Evolutionary conservation across 192 early-diverging fungal species (phyloP).

Genomic region (Backusella circina): DNA sequence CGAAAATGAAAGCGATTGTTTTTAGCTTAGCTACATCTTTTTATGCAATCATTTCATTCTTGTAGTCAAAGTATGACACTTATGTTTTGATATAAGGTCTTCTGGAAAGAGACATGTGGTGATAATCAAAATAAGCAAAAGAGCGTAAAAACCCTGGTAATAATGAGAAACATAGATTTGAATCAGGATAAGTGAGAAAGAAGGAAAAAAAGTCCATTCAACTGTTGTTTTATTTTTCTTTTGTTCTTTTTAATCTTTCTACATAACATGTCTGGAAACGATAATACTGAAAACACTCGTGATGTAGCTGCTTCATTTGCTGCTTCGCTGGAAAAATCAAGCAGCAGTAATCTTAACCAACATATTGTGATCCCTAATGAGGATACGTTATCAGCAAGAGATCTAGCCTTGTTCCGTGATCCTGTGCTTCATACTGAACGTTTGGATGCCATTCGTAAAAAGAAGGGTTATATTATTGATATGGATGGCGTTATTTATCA

Average conservation of each 20-base stretch:
- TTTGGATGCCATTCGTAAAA: conserved; percentile 29
- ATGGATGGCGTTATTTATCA: conserved; percentile 64
- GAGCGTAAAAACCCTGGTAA: neutral
- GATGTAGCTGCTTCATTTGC: neutral
- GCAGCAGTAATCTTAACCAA: neutral
- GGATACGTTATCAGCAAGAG: neutral
- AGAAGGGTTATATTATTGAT: conserved; percentile 55
- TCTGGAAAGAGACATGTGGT: neutral
- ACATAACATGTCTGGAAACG: neutral
- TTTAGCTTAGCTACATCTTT: no score
- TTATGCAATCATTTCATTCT: no score
- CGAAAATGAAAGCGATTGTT: no score
- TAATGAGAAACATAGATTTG: neutral
- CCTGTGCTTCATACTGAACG: conserved; percentile 22
- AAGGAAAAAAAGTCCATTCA: neutral
- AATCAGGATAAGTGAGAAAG: neutral
- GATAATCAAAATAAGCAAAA: neutral
- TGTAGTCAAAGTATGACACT: no score
- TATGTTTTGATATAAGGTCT: no score
- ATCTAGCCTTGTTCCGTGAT: conserved; percentile 23
- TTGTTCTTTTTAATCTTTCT: neutral
- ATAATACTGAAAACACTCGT: neutral
- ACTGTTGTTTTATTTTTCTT: neutral
- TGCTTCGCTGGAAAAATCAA: neutral
- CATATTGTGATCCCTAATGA: neutral